Percentiles rank a stretch among this genome's conserved stretches.
Evolutionary conservation across 495 filamentous ascomycete species (phyloP).

Genomic region (Aspergillus bertholletiae): DNA sequence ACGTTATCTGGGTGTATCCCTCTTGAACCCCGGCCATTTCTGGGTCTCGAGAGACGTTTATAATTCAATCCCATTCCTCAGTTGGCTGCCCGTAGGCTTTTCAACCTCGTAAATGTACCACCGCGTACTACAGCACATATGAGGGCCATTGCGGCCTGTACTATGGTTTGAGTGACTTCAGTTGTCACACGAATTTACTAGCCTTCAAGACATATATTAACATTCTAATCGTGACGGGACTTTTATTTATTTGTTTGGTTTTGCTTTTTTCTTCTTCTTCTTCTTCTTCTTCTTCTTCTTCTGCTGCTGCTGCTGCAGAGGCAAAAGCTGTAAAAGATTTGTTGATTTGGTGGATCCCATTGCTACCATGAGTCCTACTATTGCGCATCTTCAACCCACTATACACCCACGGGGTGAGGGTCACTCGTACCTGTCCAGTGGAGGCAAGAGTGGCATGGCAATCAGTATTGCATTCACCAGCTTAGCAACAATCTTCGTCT

Average conservation of each 20-base stretch:
- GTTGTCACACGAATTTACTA: background rate
- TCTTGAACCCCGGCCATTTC: slow-evolving; percentile 5
- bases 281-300: too few relatives aligned
- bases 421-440: slow-evolving; percentile 19
- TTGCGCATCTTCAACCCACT: slow-evolving; percentile 11
- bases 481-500: slow-evolving; percentile 34
- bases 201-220: background rate
- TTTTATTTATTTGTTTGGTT: too few relatives aligned
- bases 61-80: slow-evolving; percentile 10
- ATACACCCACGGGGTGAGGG: slow-evolving; percentile 16
- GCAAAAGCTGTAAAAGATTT: background rate
- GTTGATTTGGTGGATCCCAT: background rate
- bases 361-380: slow-evolving; percentile 20
- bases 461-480: slow-evolving; percentile 36
- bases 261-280: too few relatives aligned
- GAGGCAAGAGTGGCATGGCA: slow-evolving; percentile 27
- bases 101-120: background rate
- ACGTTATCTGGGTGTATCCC: slow-evolving; percentile 6
- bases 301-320: background rate
- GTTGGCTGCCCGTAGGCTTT: background rate
- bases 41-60: slow-evolving; percentile 9
- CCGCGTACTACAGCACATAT: background rate
- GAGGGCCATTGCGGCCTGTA: background rate
- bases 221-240: background rate
- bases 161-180: background rate